Base-by-base conservation (phyloP, 257 asterid species). In the Nemophila menziesii region DNA sequence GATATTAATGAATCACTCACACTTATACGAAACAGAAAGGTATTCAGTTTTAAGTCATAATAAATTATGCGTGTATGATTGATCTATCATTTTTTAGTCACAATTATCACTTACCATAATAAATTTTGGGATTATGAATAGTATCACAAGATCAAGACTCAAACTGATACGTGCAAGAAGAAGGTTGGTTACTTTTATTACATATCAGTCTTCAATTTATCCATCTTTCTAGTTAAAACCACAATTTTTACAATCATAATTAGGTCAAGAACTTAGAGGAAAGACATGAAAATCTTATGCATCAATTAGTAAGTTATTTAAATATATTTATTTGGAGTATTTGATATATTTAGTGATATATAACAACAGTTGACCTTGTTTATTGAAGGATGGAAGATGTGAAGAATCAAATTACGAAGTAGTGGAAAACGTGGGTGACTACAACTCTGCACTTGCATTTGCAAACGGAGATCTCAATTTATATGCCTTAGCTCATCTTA, bases 261-360 rank as follows among this genome's bases (percentile, higher is more conserved):
- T 41, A 67, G 69, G 69, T 62, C 44, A 67, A 40, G 40, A 61
- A 57, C 66, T 40, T 67, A 51, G 53, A 67, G 54, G 56, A 61
- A 56, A 55, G 61, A 49, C 66, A 57, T 49, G 73, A 60, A 17
- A 57, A 48, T 48, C 62, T 67, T 33, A 51, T 61, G 10, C 48
- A 52, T 39, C 58, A 44, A 22, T 43, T 67, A 47, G 73, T 56
- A 62, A 53, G 20, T 20, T 10, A 2, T 21, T n/a, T n/a, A n/a
- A 6, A 22, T 23, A 20, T 4, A n/a, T 33, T 14, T 4, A 5
- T 12, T 14, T 16, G 1, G 11, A 19, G 15, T 13, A 5, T 15
- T 34, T 34, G 40, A 34, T 7, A 17, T 13, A 16, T 15, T 23
- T 20, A 2, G 8, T 42, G 33, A 14, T 22, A 11, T 3, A 51